These are phyloP conservation scores for Echinochloa phyllopogon DNA, from an alignment of 176 grass and related monocot genomes.

Conservation along the genomic window DNA sequence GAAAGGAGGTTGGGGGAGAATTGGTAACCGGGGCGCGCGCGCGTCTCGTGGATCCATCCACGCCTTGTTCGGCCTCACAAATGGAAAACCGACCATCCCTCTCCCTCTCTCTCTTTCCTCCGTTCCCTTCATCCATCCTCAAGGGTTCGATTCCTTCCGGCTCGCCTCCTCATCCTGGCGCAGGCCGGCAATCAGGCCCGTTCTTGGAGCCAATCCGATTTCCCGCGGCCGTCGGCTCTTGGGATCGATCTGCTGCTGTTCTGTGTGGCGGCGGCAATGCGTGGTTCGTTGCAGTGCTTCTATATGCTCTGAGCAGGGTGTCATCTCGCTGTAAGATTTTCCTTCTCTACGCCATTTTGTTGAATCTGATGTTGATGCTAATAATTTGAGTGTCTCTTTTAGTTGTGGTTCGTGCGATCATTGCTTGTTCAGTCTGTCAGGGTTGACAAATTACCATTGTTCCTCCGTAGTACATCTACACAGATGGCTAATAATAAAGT, in stretches of 20 bases:
- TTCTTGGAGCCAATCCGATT: not conserved
- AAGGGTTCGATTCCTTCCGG: not conserved
- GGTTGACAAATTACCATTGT: not conserved
- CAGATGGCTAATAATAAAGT: not conserved
- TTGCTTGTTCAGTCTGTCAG: not conserved
- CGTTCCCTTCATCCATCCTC: not conserved
- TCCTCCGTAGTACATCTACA: not conserved
- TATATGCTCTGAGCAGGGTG: not conserved
- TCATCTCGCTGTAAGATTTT: not conserved
- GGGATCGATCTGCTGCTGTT: not conserved
- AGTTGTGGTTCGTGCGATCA: not conserved
- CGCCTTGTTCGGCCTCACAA: not conserved
- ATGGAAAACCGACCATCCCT: not conserved
- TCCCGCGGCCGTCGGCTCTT: not conserved
- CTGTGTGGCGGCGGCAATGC: not conserved
- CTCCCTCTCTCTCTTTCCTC: no score
- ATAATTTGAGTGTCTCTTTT: not conserved
- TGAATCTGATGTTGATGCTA: not conserved
- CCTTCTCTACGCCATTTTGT: not conserved
- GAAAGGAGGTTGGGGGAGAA: not conserved
- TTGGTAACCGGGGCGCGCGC: not conserved
- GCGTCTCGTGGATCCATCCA: constrained; percentile 9
- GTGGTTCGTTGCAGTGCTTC: not conserved
- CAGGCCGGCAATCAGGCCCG: not conserved
- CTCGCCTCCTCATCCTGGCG: not conserved